Evolutionary conservation across 768 basidiomycete species (phyloP).

Genomic region (Lyophyllum decastes): DNA sequence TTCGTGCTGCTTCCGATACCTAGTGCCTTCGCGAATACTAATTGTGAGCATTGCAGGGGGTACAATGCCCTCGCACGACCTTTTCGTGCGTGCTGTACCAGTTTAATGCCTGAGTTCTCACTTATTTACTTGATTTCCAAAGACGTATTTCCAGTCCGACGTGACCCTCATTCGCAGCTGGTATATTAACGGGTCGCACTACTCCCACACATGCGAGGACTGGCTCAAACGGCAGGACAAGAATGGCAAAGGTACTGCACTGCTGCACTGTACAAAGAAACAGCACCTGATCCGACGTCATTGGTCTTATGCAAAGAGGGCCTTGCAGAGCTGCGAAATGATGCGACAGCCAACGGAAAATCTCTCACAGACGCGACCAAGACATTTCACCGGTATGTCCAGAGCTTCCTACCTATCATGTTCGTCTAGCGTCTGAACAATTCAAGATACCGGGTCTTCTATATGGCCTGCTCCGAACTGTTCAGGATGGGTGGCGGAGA

Average conservation of each 20-base stretch:
- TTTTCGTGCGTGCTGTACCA: conserved; percentile 38
- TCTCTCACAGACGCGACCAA: conserved; percentile 53
- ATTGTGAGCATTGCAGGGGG: conserved; percentile 41
- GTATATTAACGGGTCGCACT: conserved; percentile 66
- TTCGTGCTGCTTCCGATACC: conserved; percentile 10
- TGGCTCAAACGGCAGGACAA: conserved; percentile 64
- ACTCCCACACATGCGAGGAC: conserved; percentile 62
- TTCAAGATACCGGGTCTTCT: conserved; percentile 66
- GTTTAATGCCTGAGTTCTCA: neutral
- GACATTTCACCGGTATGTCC: conserved; percentile 51
- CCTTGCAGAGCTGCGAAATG: conserved; percentile 47
- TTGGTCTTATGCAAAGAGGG: conserved; percentile 32
- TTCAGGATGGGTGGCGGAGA: conserved; percentile 63
- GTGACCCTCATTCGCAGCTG: conserved; percentile 58
- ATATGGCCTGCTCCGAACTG: conserved; percentile 70
- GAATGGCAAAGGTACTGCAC: conserved; percentile 38
- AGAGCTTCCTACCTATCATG: neutral
- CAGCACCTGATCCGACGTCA: neutral
- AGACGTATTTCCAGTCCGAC: conserved; percentile 68
- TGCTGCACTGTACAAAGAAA: neutral
- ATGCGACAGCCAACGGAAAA: conserved; percentile 48
- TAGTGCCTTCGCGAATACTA: neutral
- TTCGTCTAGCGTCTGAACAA: neutral
- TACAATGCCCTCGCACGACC: conserved; percentile 70
- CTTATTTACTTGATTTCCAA: neutral